phyloP scores from a whole-genome alignment of 208 protist genomes.

The Acanthamoeba castellanii region DNA sequence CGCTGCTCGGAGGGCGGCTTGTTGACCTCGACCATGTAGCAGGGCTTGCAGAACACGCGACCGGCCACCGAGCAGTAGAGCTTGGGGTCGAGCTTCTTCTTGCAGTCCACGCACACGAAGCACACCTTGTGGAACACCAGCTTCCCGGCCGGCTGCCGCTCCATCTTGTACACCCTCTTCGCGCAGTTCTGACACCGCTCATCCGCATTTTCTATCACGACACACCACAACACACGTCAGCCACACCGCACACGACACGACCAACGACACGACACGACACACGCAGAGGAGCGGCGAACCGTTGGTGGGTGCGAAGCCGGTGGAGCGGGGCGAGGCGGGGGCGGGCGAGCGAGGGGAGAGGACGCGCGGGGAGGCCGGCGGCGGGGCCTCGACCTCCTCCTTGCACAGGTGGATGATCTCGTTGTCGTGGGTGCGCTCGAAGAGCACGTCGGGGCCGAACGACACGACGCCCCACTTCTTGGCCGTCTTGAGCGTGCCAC shows the following conservation, averaged over 20 bases:
- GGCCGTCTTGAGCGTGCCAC: conserved; percentile 11
- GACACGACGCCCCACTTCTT: conserved; percentile 44
- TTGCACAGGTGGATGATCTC: conserved; percentile 30
- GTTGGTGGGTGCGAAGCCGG: not conserved
- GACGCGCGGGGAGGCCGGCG: not conserved
- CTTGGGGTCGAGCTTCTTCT: conserved; percentile 36
- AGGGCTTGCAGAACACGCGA: conserved; percentile 35
- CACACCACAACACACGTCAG: not conserved
- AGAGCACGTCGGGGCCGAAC: conserved; percentile 9
- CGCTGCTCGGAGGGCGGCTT: conserved; percentile 19
- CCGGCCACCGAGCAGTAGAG: conserved; percentile 35
- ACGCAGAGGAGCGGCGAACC: not conserved
- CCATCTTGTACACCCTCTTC: conserved; percentile 26
- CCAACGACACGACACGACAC: too few relatives aligned
- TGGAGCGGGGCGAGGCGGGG: not conserved
- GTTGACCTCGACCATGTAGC: conserved; percentile 48
- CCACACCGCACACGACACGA: not conserved
- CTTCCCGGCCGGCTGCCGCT: conserved; percentile 11
- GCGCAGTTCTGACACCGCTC: conserved; percentile 31
- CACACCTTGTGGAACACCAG: conserved; percentile 20
- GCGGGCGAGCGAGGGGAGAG: not conserved
- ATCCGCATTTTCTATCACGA: not conserved
- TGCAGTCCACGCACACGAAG: conserved; percentile 42
- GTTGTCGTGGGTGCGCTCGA: conserved; percentile 38
- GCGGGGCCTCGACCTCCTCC: conserved; percentile 13